A percentile compares a stretch with the other conserved stretches of the same genome.
phyloP scores from a whole-genome alignment of 129 eudicot species.

The Mikania micrantha region DNA sequence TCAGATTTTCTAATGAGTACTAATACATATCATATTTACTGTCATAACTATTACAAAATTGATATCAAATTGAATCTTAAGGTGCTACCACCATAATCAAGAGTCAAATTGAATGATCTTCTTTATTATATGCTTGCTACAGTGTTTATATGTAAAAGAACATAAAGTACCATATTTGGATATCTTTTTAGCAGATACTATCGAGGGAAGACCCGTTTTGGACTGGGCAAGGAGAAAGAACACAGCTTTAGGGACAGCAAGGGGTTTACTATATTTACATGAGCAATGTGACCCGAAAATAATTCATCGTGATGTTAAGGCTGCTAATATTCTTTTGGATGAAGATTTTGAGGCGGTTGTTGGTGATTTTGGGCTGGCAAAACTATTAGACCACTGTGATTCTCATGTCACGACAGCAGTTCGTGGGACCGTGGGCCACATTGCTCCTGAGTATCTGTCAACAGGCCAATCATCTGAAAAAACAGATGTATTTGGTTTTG shows the following conservation, averaged over 20 bases:
- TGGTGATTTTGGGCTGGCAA: slow-evolving; percentile 95
- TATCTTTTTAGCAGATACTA: slow-evolving; percentile 48
- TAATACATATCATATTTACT: neutral
- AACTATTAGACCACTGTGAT: slow-evolving; percentile 81
- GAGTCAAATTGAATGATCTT: neutral
- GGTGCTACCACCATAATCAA: slow-evolving; percentile 5
- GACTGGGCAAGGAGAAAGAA: slow-evolving; percentile 83
- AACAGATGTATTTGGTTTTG: slow-evolving; percentile 94
- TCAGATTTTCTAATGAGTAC: neutral
- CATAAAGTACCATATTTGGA: neutral
- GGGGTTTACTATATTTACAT: slow-evolving; percentile 82
- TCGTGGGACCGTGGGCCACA: slow-evolving; percentile 95
- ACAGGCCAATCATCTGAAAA: slow-evolving; percentile 95
- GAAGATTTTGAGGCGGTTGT: slow-evolving; percentile 97
- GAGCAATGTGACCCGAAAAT: slow-evolving; percentile 94
- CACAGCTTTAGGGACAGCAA: slow-evolving; percentile 89
- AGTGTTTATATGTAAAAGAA: neutral
- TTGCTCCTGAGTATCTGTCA: slow-evolving; percentile 87
- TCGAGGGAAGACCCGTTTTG: slow-evolving; percentile 66
- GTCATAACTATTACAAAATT: neutral
- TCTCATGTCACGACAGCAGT: slow-evolving; percentile 96
- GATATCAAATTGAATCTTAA: neutral
- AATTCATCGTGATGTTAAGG: slow-evolving; percentile 94
- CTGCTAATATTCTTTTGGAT: slow-evolving; percentile 89
- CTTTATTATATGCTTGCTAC: neutral